Percentiles rank a stretch among this genome's conserved stretches.
Conservation (phyloP, 495 filamentous ascomycete species). For the Lentithecium fluviatile region DNA sequence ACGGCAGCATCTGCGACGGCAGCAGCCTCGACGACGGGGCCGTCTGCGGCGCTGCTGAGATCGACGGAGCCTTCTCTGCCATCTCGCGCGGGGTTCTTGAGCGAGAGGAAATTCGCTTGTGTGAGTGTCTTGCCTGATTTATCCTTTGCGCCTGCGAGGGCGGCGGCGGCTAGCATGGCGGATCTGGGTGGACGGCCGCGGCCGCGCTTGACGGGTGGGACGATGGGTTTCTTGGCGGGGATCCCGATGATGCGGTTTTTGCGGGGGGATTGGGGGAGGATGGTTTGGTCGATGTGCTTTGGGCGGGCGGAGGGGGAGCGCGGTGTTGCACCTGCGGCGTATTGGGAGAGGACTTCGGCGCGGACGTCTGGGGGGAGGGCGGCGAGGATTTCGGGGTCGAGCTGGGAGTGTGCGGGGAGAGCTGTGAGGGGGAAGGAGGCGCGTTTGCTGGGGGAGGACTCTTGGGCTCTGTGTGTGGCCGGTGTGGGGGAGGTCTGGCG, state of each 20-base stretch:
- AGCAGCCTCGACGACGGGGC: background rate
- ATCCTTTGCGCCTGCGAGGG: slow-evolving; percentile 2
- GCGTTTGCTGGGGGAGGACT: background rate
- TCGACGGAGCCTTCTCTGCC: background rate
- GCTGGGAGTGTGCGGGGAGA: slow-evolving; percentile 43
- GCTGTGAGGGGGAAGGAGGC: slow-evolving; percentile 31
- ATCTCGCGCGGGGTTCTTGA: slow-evolving; percentile 5
- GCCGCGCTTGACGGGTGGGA: slow-evolving; percentile 58
- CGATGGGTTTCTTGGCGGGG: slow-evolving; percentile 52
- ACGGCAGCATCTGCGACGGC: background rate
- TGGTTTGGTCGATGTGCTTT: slow-evolving; percentile 39
- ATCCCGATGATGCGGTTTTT: slow-evolving; percentile 51
- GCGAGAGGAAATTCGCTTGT: slow-evolving; percentile 63
- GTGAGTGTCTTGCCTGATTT: slow-evolving; percentile 46
- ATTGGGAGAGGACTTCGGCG: slow-evolving; percentile 72
- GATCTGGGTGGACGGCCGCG: slow-evolving; percentile 38
- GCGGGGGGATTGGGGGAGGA: slow-evolving; percentile 59
- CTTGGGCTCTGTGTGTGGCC: background rate
- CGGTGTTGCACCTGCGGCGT: slow-evolving; percentile 42
- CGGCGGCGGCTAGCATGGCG: slow-evolving; percentile 23
- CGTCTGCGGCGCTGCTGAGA: background rate
- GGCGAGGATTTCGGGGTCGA: slow-evolving; percentile 53
- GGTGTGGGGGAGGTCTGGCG: slow-evolving; percentile 30
- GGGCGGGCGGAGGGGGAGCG: slow-evolving; percentile 7
- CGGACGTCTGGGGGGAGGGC: slow-evolving; percentile 81